Evolutionary conservation across 2,329 filamentous ascomycete genomes (phyloP), one percentile per base, ranked within the genome.

Genomic region (Cercospora citrullina): DNA sequence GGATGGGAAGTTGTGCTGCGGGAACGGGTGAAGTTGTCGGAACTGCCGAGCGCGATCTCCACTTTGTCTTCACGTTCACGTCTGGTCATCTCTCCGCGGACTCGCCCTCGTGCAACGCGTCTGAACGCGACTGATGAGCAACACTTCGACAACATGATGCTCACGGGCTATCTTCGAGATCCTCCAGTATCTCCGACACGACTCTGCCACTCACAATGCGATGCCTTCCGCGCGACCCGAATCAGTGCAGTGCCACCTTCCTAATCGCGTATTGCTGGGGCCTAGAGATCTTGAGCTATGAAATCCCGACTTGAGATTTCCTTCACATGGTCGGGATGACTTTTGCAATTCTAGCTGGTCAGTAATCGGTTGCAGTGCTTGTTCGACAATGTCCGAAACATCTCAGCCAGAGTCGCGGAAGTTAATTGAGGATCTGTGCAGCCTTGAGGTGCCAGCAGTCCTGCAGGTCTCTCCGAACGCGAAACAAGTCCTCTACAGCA

Each of bases 401-500:
- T n/a, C 30, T 10, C 14, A 58, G 30, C 18, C 55, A 45, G 30
- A 62, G 58, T 31, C 36, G 30, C 62, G 28, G n/a, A 30, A 26
- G 21, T 23, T 67, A 26, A 67, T 67, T 4, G 45, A 71, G 39
- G 33, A 48, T 12, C 68, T 76, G 5, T 71, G 73, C 55, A 71
- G 74, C 48, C 69, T 77, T 5, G 69, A 75, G 39, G 68, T 77
- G 26, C 75, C 76, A 30, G 64, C 70, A 31, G 31, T 31, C 23
- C 55, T 75, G 51, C 42, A 68, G 8, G 48, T 77, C 23, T 77
- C 74, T 0, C 74, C 75, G 2, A 67, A 71, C 62, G 67, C 67
- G 12, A 63, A 67, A 31, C 68, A 72, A n/a, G 63, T 77, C 21
- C 31, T 77, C 18, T 78, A 74, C 60, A 58, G 68, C 5, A 76